phyloP scores from a whole-genome alignment of 2,329 filamentous ascomycete species.

The Stromatinia cepivora region DNA sequence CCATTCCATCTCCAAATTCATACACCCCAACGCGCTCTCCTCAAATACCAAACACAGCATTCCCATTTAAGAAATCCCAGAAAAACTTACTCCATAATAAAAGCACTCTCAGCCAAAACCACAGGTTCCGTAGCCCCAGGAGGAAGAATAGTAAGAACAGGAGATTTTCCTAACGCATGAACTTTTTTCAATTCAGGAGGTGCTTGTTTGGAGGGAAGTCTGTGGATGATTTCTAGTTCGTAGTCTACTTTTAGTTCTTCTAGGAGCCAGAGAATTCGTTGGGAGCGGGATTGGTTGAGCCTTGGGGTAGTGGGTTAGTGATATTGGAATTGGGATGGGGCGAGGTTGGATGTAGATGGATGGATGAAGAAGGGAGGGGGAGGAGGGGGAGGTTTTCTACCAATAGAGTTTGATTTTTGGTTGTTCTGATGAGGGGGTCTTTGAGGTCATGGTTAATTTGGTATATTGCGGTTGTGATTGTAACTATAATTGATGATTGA shows the following conservation, averaged over 20 bases:
- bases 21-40: background rate
- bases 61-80: background rate
- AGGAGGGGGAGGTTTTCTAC: slow-evolving; percentile 40
- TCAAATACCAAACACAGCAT: background rate
- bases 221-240: slow-evolving; percentile 77
- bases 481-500: background rate
- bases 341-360: slow-evolving; percentile 48
- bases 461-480: background rate
- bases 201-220: slow-evolving; percentile 61
- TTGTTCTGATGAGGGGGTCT: slow-evolving; percentile 31
- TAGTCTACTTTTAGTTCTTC: slow-evolving; percentile 74
- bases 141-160: slow-evolving; percentile 66
- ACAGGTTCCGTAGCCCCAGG: slow-evolving; percentile 47
- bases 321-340: slow-evolving; percentile 17
- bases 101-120: slow-evolving; percentile 77
- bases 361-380: slow-evolving; percentile 36
- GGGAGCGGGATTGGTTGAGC: slow-evolving; percentile 47
- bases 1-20: background rate
- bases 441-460: slow-evolving; percentile 10
- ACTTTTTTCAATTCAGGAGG: slow-evolving; percentile 74
- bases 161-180: slow-evolving; percentile 86
- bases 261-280: slow-evolving; percentile 69
- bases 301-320: slow-evolving; percentile 27
- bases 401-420: slow-evolving; percentile 58
- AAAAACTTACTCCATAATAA: slow-evolving; percentile 61